Percentiles rank a stretch among this genome's conserved stretches.
phyloP scores from a whole-genome alignment of 169 alveolate species.

The Plasmodium knowlesi region DNA sequence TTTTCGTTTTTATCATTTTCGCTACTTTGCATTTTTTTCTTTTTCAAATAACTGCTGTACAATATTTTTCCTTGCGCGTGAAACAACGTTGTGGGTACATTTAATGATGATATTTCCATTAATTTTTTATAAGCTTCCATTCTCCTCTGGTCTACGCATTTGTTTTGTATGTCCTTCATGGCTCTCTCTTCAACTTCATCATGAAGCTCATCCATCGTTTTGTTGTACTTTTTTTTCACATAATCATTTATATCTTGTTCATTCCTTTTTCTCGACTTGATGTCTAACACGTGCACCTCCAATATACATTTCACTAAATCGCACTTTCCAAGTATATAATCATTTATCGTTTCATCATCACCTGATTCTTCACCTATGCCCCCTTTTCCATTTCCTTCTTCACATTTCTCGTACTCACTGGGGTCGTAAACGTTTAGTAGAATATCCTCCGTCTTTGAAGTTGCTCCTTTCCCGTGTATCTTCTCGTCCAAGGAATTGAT shows the following conservation, averaged over 20 bases:
- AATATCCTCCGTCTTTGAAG: constrained; percentile 14
- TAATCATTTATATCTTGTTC: constrained; percentile 28
- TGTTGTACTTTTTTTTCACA: constrained; percentile 44
- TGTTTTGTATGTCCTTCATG: constrained; percentile 53
- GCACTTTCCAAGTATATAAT: constrained; percentile 64
- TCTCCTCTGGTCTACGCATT: constrained; percentile 74
- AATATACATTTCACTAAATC: constrained; percentile 59
- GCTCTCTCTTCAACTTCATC: constrained; percentile 59
- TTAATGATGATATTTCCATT: constrained; percentile 69
- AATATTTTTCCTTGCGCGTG: constrained; percentile 73
- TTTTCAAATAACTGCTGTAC: constrained; percentile 39
- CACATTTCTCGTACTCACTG: constrained; percentile 38
- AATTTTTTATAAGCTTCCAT: constrained; percentile 75
- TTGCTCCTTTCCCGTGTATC: background rate
- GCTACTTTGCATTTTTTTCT: constrained; percentile 16
- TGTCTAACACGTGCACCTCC: constrained; percentile 39
- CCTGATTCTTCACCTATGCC: background rate
- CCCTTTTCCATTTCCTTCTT: background rate
- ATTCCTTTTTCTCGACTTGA: constrained; percentile 23
- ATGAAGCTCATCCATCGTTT: constrained; percentile 53
- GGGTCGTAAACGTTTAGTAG: constrained; percentile 40
- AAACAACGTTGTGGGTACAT: constrained; percentile 62
- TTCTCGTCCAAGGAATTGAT: constrained; percentile 62
- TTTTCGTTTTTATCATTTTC: constrained; percentile 21
- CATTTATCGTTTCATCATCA: constrained; percentile 21